Base-by-base conservation (phyloP, 371 early-diverging fungal genomes). In the Rhizopus arrhizus region DNA sequence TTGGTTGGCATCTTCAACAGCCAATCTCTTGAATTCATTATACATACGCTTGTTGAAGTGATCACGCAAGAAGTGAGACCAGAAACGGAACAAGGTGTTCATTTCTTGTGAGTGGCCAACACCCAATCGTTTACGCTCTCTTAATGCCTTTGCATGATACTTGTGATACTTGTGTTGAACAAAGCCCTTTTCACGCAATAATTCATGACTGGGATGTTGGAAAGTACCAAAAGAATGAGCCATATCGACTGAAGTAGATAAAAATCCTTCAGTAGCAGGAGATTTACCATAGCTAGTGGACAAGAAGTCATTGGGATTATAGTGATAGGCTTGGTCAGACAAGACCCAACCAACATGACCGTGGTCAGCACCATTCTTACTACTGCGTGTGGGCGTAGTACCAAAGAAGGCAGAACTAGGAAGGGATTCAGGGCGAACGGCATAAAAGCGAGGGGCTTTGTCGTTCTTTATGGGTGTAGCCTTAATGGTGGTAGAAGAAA, bases 11-110 rank as follows among this genome's bases (percentile, higher is more conserved):
- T 97, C 97, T 66, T 96, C 95, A n/a, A 91, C 84, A 13, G 97
- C 94, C 49, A 96, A 77, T 15, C 85, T 77, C 79, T 89, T 91
- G 78, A 97, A 97, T 77, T 97, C 96, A 49, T 77, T 75, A 74
- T 94, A 95, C 96, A 97, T 95, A 60, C 86, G 87, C 71, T 85
- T 81, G 85, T 95, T 96, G 69, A 89, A 95, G 67, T 93, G 91
- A 73, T 95, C 95, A 72, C 96, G 94, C 73, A 97, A 81, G 72
- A 96, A 97, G 78, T 97, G 96, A 53, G 92, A 93, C 97, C 97
- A 97, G 91, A 97, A 97, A 16, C 96, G 89, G 88, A 91, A 97
- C 58, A 97, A 77, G 3, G 96, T 96, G 82, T 97, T 97, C 97
- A 97, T 97, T 70, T 96, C 97, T 60, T 93, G 95, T n/a, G 93